Conservation (phyloP, 2,329 filamentous ascomycete species). For the Talaromyces rugulosus region DNA sequence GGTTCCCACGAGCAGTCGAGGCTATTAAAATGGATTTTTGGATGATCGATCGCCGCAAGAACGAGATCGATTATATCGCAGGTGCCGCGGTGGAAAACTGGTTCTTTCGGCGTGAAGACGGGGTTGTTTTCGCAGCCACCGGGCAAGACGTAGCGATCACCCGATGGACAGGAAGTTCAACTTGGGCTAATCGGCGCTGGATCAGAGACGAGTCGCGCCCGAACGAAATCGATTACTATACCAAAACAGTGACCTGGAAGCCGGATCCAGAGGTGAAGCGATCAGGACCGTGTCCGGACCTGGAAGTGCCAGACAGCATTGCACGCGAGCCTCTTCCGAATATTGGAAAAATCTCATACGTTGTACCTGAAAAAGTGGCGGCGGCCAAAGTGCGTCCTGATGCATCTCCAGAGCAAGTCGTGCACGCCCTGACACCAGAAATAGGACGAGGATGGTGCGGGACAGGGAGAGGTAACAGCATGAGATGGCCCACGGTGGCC, state of each 20-base stretch:
- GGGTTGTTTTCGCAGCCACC: slow-evolving; percentile 26
- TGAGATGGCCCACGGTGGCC: too few species aligned
- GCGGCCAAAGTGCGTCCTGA: neutral
- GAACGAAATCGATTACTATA: slow-evolving; percentile 42
- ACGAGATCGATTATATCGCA: slow-evolving; percentile 45
- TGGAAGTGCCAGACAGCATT: slow-evolving; percentile 4
- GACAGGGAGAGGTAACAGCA: neutral
- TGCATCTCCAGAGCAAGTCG: neutral
- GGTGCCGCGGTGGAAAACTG: slow-evolving; percentile 31
- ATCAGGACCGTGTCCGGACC: neutral
- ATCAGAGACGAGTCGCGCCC: slow-evolving; percentile 40
- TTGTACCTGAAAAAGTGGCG: neutral
- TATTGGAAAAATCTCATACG: neutral
- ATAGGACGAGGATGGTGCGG: neutral
- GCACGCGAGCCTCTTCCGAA: neutral
- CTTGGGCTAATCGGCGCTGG: slow-evolving; percentile 37
- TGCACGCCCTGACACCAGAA: neutral
- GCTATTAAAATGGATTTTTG: slow-evolving; percentile 47
- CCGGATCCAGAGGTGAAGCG: neutral
- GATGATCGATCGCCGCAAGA: slow-evolving; percentile 43
- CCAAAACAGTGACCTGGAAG: slow-evolving; percentile 38
- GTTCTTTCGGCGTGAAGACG: slow-evolving; percentile 34
- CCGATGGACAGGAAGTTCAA: slow-evolving; percentile 46
- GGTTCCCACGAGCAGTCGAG: slow-evolving; percentile 31
- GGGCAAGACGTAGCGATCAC: slow-evolving; percentile 25